Evolutionary conservation across 139 green algal genomes (phyloP), one percentile per base, ranked within the genome.

Genomic region (Pseudopediastrum boryanum): DNA sequence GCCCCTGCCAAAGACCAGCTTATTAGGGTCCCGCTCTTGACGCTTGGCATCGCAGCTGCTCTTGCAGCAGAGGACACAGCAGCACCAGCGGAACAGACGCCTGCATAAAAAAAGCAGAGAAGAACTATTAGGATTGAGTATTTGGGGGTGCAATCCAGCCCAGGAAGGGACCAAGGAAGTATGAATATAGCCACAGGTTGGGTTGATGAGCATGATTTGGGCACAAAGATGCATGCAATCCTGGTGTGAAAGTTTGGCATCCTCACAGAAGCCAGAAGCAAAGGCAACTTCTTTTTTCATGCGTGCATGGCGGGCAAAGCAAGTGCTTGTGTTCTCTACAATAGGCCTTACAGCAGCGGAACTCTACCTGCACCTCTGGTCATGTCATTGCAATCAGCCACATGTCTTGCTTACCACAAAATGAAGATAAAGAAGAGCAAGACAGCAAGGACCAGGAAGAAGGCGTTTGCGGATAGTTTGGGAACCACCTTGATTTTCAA

Each of bases 351-450:
- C 48, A 58, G 48, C 48, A 16, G 16, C 16, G 16, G 48, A 16
- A 16, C 16, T 19, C 48, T 58, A 16, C 48, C 48, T 16, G 19
- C 48, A 58, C 16, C 48, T 16, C 19, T 19, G 19, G 16, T 16
- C 48, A 58, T 58, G 48, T 19, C 48, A 19, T 19, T 19, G 16
- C 16, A 16, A 27, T 19, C 48, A 19, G 16, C 19, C 48, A 16
- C 48, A 16, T 58, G 48, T 16, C 48, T 16, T 16, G 48, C 48
- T 19, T 44, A 80, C 73, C 74, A 81, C 5, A 67, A 36, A 9
- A 81, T 71, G 74, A 74, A 81, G n/a, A 81, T 67, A 9, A 81
- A 4, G 12, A 81, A 27, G 36, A 81, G 73, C 44, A 81, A 13
- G 0, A 50, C 31, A 2, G 74, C 31, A 10, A 81, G 44, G 23